Evolutionary conservation across 2,329 filamentous ascomycete genomes (phyloP).

Genomic region (Waltergamsia citrina): DNA sequence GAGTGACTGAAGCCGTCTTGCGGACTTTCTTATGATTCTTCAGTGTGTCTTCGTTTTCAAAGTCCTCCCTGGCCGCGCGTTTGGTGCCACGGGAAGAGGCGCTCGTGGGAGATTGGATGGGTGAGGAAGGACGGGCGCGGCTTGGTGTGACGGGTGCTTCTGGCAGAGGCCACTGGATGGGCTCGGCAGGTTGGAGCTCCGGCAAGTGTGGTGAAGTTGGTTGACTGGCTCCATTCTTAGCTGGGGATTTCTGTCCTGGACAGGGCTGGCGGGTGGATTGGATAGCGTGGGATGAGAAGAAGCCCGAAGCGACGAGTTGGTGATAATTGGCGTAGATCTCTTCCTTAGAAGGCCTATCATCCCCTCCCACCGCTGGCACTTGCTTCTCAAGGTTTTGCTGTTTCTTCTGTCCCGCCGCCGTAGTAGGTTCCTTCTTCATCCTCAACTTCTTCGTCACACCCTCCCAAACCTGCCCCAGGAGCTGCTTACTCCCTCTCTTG

Average conservation of each 20-base stretch:
- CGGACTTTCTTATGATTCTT: conserved; percentile 37
- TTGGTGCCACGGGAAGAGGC: conserved; percentile 38
- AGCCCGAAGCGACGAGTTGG: conserved; percentile 44
- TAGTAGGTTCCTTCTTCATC: conserved; percentile 7
- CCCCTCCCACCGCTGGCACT: neutral
- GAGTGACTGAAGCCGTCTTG: conserved; percentile 36
- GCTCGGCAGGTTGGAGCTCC: conserved; percentile 9
- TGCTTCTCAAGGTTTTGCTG: conserved; percentile 3
- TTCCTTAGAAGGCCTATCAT: conserved; percentile 27
- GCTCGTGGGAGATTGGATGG: conserved; percentile 21
- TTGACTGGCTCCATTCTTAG: conserved; percentile 6
- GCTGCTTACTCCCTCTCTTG: conserved; percentile 14
- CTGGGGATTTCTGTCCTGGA: conserved; percentile 8
- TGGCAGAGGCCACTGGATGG: conserved; percentile 17
- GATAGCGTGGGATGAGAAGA: conserved; percentile 49
- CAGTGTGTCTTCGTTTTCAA: conserved; percentile 12
- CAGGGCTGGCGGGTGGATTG: conserved; percentile 41
- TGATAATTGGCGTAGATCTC: conserved; percentile 48
- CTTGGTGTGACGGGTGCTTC: conserved; percentile 8
- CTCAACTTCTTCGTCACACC: conserved; percentile 22
- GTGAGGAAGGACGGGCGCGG: conserved; percentile 7
- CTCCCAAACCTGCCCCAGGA: conserved; percentile 27
- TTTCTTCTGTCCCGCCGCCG: conserved; percentile 11
- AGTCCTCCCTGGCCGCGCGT: conserved; percentile 26
- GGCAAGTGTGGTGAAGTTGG: neutral